These are phyloP conservation scores for Silene uniflora DNA, from an alignment of 148 eudicot species.

Conservation along the genomic window DNA sequence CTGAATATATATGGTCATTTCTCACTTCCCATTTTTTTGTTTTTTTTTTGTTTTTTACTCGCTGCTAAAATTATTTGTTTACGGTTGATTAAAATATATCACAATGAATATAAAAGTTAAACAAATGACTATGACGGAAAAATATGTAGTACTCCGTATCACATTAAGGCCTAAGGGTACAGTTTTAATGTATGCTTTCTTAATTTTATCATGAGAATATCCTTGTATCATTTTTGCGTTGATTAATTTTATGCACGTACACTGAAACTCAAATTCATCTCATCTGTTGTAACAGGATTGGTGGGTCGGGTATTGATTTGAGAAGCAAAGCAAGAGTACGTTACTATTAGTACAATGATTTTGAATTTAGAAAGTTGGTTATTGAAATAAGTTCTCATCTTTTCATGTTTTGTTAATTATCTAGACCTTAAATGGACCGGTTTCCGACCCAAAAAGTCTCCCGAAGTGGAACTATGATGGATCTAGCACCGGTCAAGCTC, in stretches of 20 bases:
- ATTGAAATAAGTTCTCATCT: not conserved
- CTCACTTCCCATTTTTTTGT: not conserved
- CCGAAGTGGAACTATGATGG: slow-evolving; percentile 63
- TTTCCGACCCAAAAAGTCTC: slow-evolving; percentile 40
- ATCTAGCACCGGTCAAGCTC: slow-evolving; percentile 57
- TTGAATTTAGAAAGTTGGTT: not conserved
- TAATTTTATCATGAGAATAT: no score
- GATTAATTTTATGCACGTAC: no score
- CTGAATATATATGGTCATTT: slow-evolving; percentile 63
- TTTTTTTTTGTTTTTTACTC: no score
- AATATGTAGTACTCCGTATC: no score
- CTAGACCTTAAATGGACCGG: slow-evolving; percentile 36
- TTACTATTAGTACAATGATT: not conserved
- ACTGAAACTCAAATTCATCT: no score
- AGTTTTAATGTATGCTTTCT: no score
- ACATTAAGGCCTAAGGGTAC: no score
- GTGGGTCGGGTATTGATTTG: slow-evolving; percentile 91
- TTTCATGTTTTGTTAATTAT: slow-evolving; percentile 7
- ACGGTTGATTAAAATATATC: no score
- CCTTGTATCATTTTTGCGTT: no score
- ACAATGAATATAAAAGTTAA: no score
- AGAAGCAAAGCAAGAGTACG: slow-evolving; percentile 95
- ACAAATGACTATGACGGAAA: no score
- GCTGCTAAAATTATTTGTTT: no score
- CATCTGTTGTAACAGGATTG: slow-evolving; percentile 87